Base-by-base conservation (phyloP, 306 rosid genomes). In the Hippophae gyantsensis region DNA sequence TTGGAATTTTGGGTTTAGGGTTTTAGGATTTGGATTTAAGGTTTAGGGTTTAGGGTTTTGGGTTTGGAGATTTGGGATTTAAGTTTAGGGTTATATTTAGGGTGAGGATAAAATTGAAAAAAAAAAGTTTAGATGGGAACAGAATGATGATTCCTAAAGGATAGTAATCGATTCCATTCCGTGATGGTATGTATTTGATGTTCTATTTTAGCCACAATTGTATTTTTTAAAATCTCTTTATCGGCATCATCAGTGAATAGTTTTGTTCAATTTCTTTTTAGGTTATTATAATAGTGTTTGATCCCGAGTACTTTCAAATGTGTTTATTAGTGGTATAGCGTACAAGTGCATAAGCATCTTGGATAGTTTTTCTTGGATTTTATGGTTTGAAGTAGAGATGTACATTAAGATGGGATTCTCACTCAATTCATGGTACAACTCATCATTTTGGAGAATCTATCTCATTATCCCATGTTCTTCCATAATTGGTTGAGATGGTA, bases 181-280 rank as follows among this genome's bases (percentile, higher is more conserved):
- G n/a, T 18, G 99, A 93, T 50, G 97, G 99, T 73, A 66, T 64
- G 47, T 26, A 5, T 44, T 46, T 47, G 6, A 56, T 57, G 50
- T 26, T 58, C 40, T 32, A 12, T 57, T 46, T 6, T 23, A 5
- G 40, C 12, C 26, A 42, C 7, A 6, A 50, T 25, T 9, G 5
- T 52, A 7, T 62, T 43, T 70, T 26, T 10, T 48, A 18, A 18
- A 18, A 18, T 18, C 18, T 18, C 18, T 18, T 18, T 18, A 18
- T 11, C 14, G 23, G 18, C 25, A 18, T n/a, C 53, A 3, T 49
- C 53, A 13, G 53, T 49, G 7, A 23, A 13, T 49, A 3, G 14
- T n/a, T 49, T 49, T 5, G 53, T 49, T 49, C 14, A 13, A 3
- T 49, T 49, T 49, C 53, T 49, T 14, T n/a, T 12, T 12, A 23